Base-by-base conservation (phyloP, 176 grass and related monocot genomes). In the Oryza meyeriana region DNA sequence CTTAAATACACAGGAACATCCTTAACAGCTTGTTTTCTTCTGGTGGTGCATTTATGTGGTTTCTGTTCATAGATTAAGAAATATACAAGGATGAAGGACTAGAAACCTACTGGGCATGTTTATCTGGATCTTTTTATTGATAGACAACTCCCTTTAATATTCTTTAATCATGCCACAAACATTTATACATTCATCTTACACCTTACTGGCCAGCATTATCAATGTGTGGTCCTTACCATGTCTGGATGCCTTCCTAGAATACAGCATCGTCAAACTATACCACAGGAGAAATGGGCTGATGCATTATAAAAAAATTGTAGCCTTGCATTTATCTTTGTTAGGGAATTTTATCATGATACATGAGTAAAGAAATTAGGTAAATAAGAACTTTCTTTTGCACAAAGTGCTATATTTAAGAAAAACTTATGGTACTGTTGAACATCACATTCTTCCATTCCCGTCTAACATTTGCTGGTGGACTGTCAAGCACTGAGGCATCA, bases 401-500 rank as follows among this genome's bases (percentile, higher is more conserved):
- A 16, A 67, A 48, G 42, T 27, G 40, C 14, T 64, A 30, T 13
- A 52, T 31, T 89, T 78, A 42, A 42, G 62, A 28, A 30, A 27
- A 63, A 25, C 48, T 13, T 14, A 26, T 28, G 59, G 16, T 61
- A 44, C 44, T 59, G 32, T 69, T 27, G 61, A 68, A 14, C 61
- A 79, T 16, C 61, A 5, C 17, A 58, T 64, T 65, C 59, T 34
- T 85, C 20, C 12, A 8, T 66, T 48, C 30, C 12, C 18, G 63
- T 76, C 12, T 14, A 58, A 71, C 72, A 12, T 20, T 81, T 76
- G 71, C 83, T 85, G 87, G 77, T 77, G 77, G 82, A 58, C 76
- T 80, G 76, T 88, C 81, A 38, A 57, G 7, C 76, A 88, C 48
- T 36, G 17, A 55, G 69, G 25, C 71, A 85, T 64, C 64, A 89